phyloP scores from a whole-genome alignment of 192 early-diverging fungal species.

The Martensiomyces pterosporus region DNA sequence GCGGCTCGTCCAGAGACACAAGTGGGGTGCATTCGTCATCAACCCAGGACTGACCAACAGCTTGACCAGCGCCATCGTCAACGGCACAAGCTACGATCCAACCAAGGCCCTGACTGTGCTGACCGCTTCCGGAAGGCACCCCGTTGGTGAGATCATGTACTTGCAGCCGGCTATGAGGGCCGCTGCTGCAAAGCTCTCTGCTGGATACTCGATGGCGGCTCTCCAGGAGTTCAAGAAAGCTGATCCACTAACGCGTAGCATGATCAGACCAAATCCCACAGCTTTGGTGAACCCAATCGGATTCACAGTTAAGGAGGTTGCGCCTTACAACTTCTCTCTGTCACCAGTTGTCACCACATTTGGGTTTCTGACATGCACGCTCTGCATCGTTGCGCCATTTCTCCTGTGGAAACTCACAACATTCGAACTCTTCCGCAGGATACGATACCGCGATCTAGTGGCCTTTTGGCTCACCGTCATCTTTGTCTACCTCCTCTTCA shows the following conservation, averaged over 20 bases:
- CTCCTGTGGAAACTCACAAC: conserved; percentile 45
- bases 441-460: conserved; percentile 33
- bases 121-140: conserved; percentile 16
- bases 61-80: conserved; percentile 13
- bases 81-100: conserved; percentile 19
- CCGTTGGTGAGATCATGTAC: conserved; percentile 24
- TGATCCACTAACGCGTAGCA: too few species aligned
- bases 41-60: conserved; percentile 25
- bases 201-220: conserved; percentile 18
- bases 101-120: conserved; percentile 27
- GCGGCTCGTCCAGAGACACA: conserved; percentile 14
- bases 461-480: conserved; percentile 33
- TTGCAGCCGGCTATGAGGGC: conserved; percentile 13
- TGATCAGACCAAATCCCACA: conserved; percentile 7
- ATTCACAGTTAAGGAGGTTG: conserved; percentile 20
- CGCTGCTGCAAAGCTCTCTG: conserved; percentile 8
- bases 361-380: conserved; percentile 14
- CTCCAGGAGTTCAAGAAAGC: conserved; percentile 4
- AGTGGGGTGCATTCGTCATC: conserved; percentile 43
- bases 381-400: conserved; percentile 21
- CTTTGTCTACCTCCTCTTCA: conserved; percentile 16
- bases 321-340: conserved; percentile 20
- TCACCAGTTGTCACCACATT: conserved; percentile 33
- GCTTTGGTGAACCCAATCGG: conserved; percentile 21
- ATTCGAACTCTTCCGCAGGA: conserved; percentile 25